These are phyloP conservation scores for Pythium grandisporangium DNA, from an alignment of 352 stramenopile species.

Conservation along the genomic window DNA sequence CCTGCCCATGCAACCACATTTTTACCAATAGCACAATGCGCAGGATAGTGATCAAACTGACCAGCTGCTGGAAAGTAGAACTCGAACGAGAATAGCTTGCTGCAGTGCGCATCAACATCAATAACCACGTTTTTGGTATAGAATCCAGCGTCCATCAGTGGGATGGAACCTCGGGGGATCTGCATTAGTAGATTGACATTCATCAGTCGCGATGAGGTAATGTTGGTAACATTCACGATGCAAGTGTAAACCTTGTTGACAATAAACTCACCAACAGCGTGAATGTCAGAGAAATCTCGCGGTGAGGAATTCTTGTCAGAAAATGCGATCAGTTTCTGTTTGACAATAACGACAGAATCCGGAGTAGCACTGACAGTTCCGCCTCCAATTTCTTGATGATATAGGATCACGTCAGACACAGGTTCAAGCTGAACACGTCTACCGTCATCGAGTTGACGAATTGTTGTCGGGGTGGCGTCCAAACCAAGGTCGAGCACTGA, in stretches of 20 bases:
- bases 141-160: constrained; percentile 23
- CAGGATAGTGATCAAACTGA: constrained; percentile 39
- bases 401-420: constrained; percentile 21
- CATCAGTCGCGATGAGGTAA: constrained; percentile 16
- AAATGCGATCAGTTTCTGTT: constrained; percentile 25
- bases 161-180: constrained; percentile 48
- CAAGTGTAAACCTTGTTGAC: constrained; percentile 36
- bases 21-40: constrained; percentile 24
- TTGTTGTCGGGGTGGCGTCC: constrained; percentile 6
- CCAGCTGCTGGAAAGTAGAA: constrained; percentile 56
- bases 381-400: constrained; percentile 34
- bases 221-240: constrained; percentile 51
- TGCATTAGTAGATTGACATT: constrained; percentile 49
- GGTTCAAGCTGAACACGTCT: constrained; percentile 4
- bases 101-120: constrained; percentile 26
- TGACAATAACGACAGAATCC: constrained; percentile 38
- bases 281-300: constrained; percentile 6
- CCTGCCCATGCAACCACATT: constrained; percentile 26
- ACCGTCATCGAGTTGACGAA: constrained; percentile 10
- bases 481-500: constrained; percentile 36
- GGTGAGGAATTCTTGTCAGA: neutral
- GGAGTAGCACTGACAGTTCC: constrained; percentile 9
- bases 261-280: constrained; percentile 27
- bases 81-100: constrained; percentile 22
- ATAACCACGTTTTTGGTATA: constrained; percentile 39